Evolutionary conservation across 257 asterid genomes (phyloP).

Genomic region (Mitragyna speciosa): DNA sequence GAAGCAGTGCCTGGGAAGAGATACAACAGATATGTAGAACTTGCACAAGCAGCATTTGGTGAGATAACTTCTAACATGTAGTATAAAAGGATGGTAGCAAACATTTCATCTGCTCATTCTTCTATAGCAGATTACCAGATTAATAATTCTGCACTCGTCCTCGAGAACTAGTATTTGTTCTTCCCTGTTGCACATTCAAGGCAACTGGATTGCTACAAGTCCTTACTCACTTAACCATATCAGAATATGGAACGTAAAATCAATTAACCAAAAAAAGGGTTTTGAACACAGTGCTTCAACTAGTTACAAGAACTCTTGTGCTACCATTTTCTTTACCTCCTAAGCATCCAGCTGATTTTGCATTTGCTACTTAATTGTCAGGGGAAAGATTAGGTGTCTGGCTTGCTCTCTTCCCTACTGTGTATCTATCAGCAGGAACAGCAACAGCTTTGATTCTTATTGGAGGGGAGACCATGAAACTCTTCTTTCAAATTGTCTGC

Average conservation of each 20-base stretch:
- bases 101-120: neutral
- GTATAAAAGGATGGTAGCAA: neutral
- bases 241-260: neutral
- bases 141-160: neutral
- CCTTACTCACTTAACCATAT: neutral
- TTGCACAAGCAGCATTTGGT: slow-evolving; percentile 99
- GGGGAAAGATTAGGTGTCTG: slow-evolving; percentile 94
- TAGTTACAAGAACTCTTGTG: neutral
- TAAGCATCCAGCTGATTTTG: neutral
- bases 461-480: slow-evolving; percentile 99
- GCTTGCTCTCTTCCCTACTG: slow-evolving; percentile 98
- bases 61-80: neutral
- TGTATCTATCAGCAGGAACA: slow-evolving; percentile 94
- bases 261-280: too few relatives aligned
- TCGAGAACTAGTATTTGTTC: neutral
- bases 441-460: slow-evolving; percentile 91
- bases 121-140: neutral
- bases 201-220: neutral
- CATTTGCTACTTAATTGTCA: slow-evolving; percentile 22
- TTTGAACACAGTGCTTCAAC: neutral
- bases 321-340: neutral
- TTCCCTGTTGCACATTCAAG: neutral
- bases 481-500: slow-evolving; percentile 90
- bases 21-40: slow-evolving; percentile 94
- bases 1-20: slow-evolving; percentile 99